Evolutionary conservation across 1,284 basidiomycete genomes (phyloP), one percentile per base, ranked within the genome.

Genomic region (Sphaerobolus stellatus): DNA sequence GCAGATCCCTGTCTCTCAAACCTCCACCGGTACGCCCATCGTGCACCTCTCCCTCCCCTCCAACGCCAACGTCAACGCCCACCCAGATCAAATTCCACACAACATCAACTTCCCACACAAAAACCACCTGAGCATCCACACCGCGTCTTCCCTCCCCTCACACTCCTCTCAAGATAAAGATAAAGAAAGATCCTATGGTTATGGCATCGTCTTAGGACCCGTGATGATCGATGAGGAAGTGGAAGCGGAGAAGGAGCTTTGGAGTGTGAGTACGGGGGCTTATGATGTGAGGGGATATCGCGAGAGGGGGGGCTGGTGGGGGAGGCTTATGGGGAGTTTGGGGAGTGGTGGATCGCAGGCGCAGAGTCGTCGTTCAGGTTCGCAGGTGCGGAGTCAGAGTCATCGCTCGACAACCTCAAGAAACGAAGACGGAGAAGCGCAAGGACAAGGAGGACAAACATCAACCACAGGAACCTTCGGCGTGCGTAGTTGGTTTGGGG

Each of bases 21-120:
- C 50, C 6, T 43, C 38, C 20, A 51, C 50, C 4, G 50, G 50
- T 7, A 51, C 50, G 27, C 50, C 50, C 13, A 11, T 51, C 18
- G 50, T 51, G 2, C 36, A 44, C 20, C 29, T 51, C 13, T 11
- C 33, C 33, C 33, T 18, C 18, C 33, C 33, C 33, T 11, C 11
- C 33, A 34, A 11, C 33, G n/a, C 33, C 18, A 34, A 18, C 33
- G 33, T 11, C 33, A 34, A 11, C 33, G 33, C 33, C 33, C 11
- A 11, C 33, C 33, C 11, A 11, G 33, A 11, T 18, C 33, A 34
- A 11, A 34, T 18, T 18, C 11, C 11, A 11, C 33, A 11, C 33
- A 18, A 18, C 33, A 11, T 18, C 33, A 18, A 34, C 33, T 11
- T 18, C 18, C 24, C 43, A n/a, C n/a, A n/a, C n/a, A 47, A 9